These are phyloP conservation scores for Naganishia kalamii DNA, from an alignment of 768 basidiomycete genomes.

Conservation along the genomic window DNA sequence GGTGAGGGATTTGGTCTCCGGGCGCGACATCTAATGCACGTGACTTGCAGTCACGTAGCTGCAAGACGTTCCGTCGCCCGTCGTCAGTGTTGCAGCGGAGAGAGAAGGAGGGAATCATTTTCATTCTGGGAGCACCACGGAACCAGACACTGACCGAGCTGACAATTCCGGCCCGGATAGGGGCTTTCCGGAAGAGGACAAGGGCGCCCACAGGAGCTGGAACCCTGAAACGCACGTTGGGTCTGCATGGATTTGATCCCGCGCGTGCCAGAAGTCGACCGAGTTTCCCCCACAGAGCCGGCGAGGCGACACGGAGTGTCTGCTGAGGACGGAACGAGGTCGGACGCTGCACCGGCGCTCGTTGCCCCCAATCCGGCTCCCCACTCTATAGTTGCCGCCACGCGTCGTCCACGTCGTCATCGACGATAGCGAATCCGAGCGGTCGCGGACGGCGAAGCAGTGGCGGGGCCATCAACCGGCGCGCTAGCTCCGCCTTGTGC, in stretches of 20 bases:
- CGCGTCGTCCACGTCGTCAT: neutral
- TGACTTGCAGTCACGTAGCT: too few relatives aligned
- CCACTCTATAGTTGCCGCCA: neutral
- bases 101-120: too few relatives aligned
- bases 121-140: too few relatives aligned
- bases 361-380: neutral
- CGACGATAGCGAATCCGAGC: neutral
- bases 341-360: neutral
- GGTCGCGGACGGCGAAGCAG: neutral
- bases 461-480: neutral
- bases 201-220: too few relatives aligned
- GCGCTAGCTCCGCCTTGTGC: neutral
- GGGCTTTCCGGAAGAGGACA: too few relatives aligned
- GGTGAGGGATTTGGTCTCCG: too few relatives aligned
- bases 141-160: too few relatives aligned
- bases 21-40: too few relatives aligned
- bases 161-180: too few relatives aligned
- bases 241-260: neutral
- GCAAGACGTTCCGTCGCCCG: too few relatives aligned
- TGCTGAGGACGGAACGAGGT: neutral
- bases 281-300: neutral
- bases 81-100: too few relatives aligned
- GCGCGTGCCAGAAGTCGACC: neutral
- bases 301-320: neutral
- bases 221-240: too few relatives aligned